Percentiles rank a stretch among this genome's conserved stretches.
phyloP scores from a whole-genome alignment of 352 stramenopile species.

The Pythium plurisporium region DNA sequence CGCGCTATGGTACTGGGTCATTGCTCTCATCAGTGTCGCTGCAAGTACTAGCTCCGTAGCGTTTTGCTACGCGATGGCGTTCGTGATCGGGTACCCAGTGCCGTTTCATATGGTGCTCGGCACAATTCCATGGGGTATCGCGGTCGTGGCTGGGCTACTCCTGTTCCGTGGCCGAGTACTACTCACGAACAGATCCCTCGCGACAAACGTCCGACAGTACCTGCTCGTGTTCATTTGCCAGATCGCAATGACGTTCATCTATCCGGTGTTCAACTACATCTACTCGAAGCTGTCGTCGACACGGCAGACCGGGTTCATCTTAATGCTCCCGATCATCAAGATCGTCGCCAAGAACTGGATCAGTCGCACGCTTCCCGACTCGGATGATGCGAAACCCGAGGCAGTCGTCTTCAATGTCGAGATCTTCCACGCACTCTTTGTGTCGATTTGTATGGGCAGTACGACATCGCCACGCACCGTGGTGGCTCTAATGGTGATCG shows the following conservation, averaged over 20 bases:
- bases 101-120: slow-evolving; percentile 37
- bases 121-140: slow-evolving; percentile 22
- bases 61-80: neutral
- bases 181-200: neutral
- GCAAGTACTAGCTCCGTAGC: neutral
- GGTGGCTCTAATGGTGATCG: neutral
- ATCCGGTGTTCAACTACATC: slow-evolving; percentile 13
- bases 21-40: neutral
- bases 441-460: slow-evolving; percentile 13
- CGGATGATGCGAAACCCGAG: slow-evolving; percentile 27
- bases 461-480: slow-evolving; percentile 3
- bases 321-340: slow-evolving; percentile 41
- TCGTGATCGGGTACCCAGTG: slow-evolving; percentile 29
- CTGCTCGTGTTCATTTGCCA: slow-evolving; percentile 3
- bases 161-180: neutral
- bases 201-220: neutral
- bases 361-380: slow-evolving; percentile 11
- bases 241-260: slow-evolving; percentile 10
- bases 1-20: neutral
- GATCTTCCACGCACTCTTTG: slow-evolving; percentile 22
- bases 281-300: slow-evolving; percentile 9
- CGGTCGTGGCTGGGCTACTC: slow-evolving; percentile 3
- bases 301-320: slow-evolving; percentile 9
- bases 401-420: slow-evolving; percentile 17
- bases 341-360: slow-evolving; percentile 38